Conservation (phyloP, 176 grass and related monocot genomes). For the Cenchrus purpureus region DNA sequence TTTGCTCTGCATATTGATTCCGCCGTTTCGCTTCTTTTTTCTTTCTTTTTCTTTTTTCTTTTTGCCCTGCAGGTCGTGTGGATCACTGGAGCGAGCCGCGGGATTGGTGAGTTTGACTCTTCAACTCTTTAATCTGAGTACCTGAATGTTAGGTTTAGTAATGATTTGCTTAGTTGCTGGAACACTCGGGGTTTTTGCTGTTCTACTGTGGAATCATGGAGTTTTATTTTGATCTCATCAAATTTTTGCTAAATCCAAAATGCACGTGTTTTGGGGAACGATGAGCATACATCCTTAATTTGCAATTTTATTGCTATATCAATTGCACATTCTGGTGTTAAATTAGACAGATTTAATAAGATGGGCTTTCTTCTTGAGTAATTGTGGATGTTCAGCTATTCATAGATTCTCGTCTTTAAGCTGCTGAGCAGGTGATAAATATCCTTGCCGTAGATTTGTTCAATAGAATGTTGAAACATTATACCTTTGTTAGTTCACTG, state of each 20-base stretch:
- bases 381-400: background rate
- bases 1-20: background rate
- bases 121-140: constrained; percentile 16
- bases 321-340: background rate
- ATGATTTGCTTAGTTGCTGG: background rate
- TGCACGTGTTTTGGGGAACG: no score
- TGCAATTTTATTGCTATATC: background rate
- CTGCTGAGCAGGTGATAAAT: background rate
- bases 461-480: background rate
- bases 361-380: background rate
- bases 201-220: background rate
- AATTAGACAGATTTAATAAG: background rate
- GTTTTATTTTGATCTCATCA: no score
- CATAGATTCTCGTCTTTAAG: constrained; percentile 3
- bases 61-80: constrained; percentile 74
- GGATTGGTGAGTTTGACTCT: constrained; percentile 68
- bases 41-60: no score
- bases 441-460: background rate
- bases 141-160: background rate
- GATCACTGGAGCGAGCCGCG: constrained; percentile 94
- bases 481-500: background rate
- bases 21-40: background rate
- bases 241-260: no score
- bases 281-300: background rate
- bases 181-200: background rate